A percentile compares a stretch with the other conserved stretches of the same genome.
Conservation (phyloP, 176 grass and related monocot genomes). For the Coix lacrymajobi region DNA sequence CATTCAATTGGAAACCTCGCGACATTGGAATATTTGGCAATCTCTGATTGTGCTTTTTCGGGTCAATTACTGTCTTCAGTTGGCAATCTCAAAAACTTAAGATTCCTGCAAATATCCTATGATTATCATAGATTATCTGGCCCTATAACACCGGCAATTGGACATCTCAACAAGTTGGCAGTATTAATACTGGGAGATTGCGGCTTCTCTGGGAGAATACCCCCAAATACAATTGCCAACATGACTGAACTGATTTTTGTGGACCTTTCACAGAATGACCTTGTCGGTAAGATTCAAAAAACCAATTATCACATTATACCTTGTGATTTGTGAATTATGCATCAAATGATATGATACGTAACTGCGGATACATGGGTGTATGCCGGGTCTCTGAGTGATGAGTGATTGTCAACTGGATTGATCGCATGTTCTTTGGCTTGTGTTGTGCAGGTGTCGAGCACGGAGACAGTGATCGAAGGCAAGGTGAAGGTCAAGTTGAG, state of each 20-base stretch:
- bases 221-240: neutral
- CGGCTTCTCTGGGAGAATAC: constrained; percentile 12
- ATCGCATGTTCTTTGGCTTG: no score
- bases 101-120: neutral
- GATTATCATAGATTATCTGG: neutral
- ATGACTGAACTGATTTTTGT: constrained; percentile 23
- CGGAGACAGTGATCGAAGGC: no score
- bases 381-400: no score
- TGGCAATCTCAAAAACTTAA: neutral
- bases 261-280: constrained; percentile 23
- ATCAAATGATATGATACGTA: neutral
- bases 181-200: neutral
- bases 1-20: neutral
- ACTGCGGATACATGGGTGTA: no score
- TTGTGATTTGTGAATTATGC: neutral
- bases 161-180: neutral
- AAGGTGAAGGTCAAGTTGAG: no score
- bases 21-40: neutral
- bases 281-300: constrained; percentile 7
- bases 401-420: no score
- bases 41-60: neutral
- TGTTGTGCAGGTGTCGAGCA: no score
- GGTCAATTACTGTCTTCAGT: neutral
- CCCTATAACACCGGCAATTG: neutral
- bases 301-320: neutral